These are phyloP conservation scores for Dentipellis fragilis DNA, from an alignment of 768 basidiomycete genomes.

Conservation along the genomic window DNA sequence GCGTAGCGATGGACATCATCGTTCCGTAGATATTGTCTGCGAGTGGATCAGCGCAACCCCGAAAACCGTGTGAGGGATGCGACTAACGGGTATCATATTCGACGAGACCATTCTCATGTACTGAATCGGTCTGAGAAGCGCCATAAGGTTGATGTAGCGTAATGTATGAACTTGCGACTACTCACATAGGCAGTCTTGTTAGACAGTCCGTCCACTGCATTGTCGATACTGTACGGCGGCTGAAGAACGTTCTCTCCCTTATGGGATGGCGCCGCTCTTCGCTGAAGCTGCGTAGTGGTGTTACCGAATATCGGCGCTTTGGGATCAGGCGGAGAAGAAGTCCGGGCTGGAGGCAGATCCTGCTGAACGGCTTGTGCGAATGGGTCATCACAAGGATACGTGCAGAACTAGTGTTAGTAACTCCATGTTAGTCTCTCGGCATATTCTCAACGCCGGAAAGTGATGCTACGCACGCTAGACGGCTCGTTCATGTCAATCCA, in stretches of 20 bases:
- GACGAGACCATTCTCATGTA: conserved; percentile 46
- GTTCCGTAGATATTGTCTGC: conserved; percentile 56
- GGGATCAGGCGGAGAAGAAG: conserved; percentile 39
- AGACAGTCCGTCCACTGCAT: conserved; percentile 39
- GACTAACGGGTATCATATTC: conserved; percentile 45
- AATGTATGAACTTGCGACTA: background rate
- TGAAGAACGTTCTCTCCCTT: conserved; percentile 28
- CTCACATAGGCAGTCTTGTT: conserved; percentile 45
- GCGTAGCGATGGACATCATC: conserved; percentile 61
- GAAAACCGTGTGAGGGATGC: background rate
- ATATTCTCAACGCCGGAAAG: too few species aligned
- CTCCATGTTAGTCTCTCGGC: background rate
- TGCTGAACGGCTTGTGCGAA: conserved; percentile 45
- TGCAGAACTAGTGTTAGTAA: conserved; percentile 40
- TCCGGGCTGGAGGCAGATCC: conserved; percentile 43
- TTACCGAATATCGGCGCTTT: conserved; percentile 41
- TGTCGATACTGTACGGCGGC: conserved; percentile 52
- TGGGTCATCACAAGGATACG: conserved; percentile 49
- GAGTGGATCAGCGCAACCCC: background rate
- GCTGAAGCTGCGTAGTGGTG: conserved; percentile 15
- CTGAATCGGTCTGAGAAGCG: conserved; percentile 21
- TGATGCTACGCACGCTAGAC: conserved; percentile 35
- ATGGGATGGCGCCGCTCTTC: conserved; percentile 14
- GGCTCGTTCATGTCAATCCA: conserved; percentile 80
- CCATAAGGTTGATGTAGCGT: too few species aligned